Percentiles rank a stretch among this genome's conserved stretches.
Evolutionary conservation across 257 asterid species (phyloP).

Genomic region (Rubia yunnanensis): DNA sequence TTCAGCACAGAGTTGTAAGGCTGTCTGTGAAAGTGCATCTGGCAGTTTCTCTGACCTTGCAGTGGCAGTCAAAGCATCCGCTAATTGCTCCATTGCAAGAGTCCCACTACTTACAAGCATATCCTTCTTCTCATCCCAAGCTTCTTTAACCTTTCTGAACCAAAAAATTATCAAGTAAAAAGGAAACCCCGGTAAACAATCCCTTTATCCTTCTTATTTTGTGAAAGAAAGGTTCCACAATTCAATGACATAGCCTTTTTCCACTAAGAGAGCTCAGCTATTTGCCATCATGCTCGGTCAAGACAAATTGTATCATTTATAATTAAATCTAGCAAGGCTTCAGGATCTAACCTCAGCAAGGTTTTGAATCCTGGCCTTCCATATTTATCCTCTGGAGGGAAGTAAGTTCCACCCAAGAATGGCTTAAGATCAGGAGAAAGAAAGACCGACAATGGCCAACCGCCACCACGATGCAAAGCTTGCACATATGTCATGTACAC

Average conservation of each 20-base stretch:
- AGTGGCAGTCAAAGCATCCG: constrained; percentile 63
- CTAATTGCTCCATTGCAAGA: constrained; percentile 78
- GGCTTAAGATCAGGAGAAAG: constrained; percentile 95
- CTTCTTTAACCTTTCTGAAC: constrained; percentile 87
- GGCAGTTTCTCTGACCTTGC: constrained; percentile 59
- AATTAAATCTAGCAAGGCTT: not conserved
- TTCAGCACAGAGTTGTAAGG: constrained; percentile 66
- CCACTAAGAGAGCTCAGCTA: not conserved
- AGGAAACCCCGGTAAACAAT: not conserved
- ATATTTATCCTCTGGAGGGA: constrained; percentile 84
- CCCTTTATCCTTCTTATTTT: too few relatives aligned
- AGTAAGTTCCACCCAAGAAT: constrained; percentile 96
- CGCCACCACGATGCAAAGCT: constrained; percentile 91
- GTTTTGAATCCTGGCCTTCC: constrained; percentile 98
- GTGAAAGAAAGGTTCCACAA: not conserved
- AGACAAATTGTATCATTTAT: not conserved
- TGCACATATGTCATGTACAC: constrained; percentile 98
- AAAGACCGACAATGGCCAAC: constrained; percentile 90
- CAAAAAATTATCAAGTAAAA: not conserved
- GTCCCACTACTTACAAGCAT: constrained; percentile 57
- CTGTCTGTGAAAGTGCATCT: constrained; percentile 50
- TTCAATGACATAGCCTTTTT: not conserved
- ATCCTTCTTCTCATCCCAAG: constrained; percentile 74
- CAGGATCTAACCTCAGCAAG: constrained; percentile 50
- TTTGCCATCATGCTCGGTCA: not conserved